phyloP scores from a whole-genome alignment of 192 early-diverging fungal genomes.

The Gonapodya sp. region DNA sequence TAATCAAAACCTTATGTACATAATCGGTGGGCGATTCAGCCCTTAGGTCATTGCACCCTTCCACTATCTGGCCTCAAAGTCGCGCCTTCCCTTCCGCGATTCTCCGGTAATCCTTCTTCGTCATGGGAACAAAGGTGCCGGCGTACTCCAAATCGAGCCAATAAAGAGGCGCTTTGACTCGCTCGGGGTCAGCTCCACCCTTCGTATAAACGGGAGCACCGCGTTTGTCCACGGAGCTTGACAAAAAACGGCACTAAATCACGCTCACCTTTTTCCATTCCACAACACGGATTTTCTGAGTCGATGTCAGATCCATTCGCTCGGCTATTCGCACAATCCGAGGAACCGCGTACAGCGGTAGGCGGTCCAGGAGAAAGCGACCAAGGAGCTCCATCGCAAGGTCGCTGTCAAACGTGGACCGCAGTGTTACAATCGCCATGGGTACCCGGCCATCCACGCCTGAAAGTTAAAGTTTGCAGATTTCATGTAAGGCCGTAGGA shows the following conservation, averaged over 20 bases:
- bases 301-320: conserved; percentile 1
- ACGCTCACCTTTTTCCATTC: not conserved
- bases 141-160: conserved; percentile 6
- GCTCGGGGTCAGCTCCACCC: not conserved
- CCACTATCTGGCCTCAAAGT: not conserved
- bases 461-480: not conserved
- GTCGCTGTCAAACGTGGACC: not conserved
- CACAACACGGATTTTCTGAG: not conserved
- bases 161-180: not conserved
- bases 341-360: conserved; percentile 1
- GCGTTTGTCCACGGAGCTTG: not conserved
- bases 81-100: not conserved
- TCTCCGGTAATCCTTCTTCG: not conserved
- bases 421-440: not conserved
- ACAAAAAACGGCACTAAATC: not conserved
- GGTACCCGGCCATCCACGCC: not conserved
- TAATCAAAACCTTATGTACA: too few species aligned
- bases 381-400: not conserved
- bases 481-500: not conserved
- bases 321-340: not conserved
- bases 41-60: too few species aligned
- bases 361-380: not conserved
- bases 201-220: not conserved
- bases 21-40: too few species aligned
- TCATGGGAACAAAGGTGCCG: not conserved